Evolutionary conservation across 331 rosid species (phyloP).

Genomic region (Erythrophleum ivorense): DNA sequence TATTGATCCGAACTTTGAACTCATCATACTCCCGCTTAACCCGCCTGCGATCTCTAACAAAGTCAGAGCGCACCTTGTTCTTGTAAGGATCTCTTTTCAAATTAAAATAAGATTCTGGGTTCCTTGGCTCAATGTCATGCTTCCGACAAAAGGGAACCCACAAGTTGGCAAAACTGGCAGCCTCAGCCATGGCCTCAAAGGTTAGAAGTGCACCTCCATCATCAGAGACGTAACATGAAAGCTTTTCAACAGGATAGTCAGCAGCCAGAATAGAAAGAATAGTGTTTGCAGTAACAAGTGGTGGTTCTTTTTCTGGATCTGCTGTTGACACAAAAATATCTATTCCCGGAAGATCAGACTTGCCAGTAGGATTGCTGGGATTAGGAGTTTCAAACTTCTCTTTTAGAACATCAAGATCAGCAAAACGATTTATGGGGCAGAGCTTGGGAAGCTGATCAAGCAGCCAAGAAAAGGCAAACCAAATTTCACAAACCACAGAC

Average conservation of each 20-base stretch:
- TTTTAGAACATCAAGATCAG: constrained; percentile 59
- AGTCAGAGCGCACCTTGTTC: constrained; percentile 71
- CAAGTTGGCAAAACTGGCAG: constrained; percentile 77
- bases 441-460: constrained; percentile 87
- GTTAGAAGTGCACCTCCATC: constrained; percentile 88
- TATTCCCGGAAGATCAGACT: constrained; percentile 84
- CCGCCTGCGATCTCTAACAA: constrained; percentile 80
- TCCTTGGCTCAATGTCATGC: constrained; percentile 79
- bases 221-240: constrained; percentile 82
- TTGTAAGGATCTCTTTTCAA: constrained; percentile 70
- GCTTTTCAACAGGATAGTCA: constrained; percentile 81
- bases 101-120: constrained; percentile 77
- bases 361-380: constrained; percentile 61
- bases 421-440: constrained; percentile 65
- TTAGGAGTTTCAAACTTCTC: constrained; percentile 76
- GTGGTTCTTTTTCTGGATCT: constrained; percentile 83
- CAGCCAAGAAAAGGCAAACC: constrained; percentile 90
- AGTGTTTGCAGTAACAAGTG: constrained; percentile 84
- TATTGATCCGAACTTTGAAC: constrained; percentile 74
- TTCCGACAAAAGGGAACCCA: constrained; percentile 90
- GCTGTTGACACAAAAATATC: constrained; percentile 84
- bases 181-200: constrained; percentile 91
- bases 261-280: constrained; percentile 77
- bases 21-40: constrained; percentile 84
- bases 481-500: constrained; percentile 84